Evolutionary conservation across 1,284 basidiomycete species (phyloP).

Genomic region (Phylloboletellus chloephorus): DNA sequence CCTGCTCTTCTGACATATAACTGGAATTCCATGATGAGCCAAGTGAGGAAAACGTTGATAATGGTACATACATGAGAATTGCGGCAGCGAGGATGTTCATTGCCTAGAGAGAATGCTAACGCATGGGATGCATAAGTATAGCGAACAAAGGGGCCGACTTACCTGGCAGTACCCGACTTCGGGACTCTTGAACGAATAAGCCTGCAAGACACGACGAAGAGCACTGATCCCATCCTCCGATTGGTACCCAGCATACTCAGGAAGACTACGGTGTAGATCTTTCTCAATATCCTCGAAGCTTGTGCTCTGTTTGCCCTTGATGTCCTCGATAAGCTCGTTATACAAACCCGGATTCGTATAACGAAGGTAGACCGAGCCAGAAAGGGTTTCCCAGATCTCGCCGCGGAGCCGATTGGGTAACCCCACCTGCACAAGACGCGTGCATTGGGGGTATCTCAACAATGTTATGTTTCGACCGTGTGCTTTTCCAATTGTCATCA

Average conservation of each 20-base stretch:
- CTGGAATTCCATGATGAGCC: constrained; percentile 38
- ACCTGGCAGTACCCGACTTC: constrained; percentile 87
- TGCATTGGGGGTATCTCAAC: constrained; percentile 95
- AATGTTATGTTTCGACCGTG: constrained; percentile 89
- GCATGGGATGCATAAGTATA: background rate
- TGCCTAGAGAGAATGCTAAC: constrained; percentile 48
- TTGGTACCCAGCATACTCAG: constrained; percentile 94
- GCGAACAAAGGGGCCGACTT: constrained; percentile 20
- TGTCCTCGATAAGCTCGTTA: constrained; percentile 71
- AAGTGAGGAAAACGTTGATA: background rate
- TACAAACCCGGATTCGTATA: constrained; percentile 87
- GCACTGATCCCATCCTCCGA: constrained; percentile 80
- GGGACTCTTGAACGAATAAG: constrained; percentile 96
- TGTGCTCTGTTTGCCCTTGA: constrained; percentile 76
- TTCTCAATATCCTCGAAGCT: constrained; percentile 99
- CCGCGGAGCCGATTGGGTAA: constrained; percentile 92
- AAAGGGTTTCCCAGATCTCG: constrained; percentile 98
- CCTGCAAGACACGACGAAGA: constrained; percentile 87
- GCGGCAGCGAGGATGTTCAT: constrained; percentile 94
- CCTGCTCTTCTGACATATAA: constrained; percentile 99
- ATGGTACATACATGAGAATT: constrained; percentile 69
- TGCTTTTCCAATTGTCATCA: constrained; percentile 36
- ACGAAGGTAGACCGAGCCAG: constrained; percentile 90
- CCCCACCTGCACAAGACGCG: constrained; percentile 94
- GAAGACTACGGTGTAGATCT: constrained; percentile 91